Conservation (phyloP, 2,329 filamentous ascomycete species). For the Neofusicoccum sp. region DNA sequence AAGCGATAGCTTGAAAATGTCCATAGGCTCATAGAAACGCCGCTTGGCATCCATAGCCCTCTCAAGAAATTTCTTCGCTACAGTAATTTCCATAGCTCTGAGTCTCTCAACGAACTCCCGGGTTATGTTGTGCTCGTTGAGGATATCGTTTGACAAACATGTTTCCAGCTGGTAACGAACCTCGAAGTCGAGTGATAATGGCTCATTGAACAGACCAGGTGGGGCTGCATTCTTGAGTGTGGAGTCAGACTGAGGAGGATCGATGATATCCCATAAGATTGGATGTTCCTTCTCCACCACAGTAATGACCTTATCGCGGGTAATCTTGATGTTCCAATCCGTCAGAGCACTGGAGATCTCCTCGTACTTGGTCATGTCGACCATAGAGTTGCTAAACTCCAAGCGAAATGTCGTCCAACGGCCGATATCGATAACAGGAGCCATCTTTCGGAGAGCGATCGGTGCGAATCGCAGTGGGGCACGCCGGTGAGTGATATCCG, state of each 20-base stretch:
- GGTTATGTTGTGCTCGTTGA: slow-evolving; percentile 76
- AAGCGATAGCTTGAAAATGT: slow-evolving; percentile 62
- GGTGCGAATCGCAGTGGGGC: slow-evolving; percentile 36
- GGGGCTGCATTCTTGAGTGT: background rate
- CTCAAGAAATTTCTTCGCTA: slow-evolving; percentile 71
- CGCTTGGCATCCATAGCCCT: slow-evolving; percentile 68
- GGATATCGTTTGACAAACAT: slow-evolving; percentile 76
- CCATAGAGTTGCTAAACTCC: slow-evolving; percentile 44
- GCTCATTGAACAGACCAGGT: background rate
- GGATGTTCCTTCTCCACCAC: slow-evolving; percentile 30
- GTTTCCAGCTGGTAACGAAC: slow-evolving; percentile 91
- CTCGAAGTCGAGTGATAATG: slow-evolving; percentile 60
- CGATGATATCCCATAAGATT: slow-evolving; percentile 32
- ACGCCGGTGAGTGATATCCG: slow-evolving; percentile 57
- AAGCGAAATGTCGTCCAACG: slow-evolving; percentile 66
- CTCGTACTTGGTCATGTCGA: slow-evolving; percentile 40
- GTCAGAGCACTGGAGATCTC: slow-evolving; percentile 58
- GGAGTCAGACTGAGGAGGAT: slow-evolving; percentile 5
- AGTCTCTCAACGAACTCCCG: slow-evolving; percentile 68
- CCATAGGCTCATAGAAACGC: slow-evolving; percentile 69
- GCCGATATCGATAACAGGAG: slow-evolving; percentile 42
- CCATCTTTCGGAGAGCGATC: slow-evolving; percentile 44
- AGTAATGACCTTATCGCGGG: slow-evolving; percentile 47
- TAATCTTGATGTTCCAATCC: slow-evolving; percentile 71
- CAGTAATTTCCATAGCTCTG: slow-evolving; percentile 49